Base-by-base conservation (phyloP, 805 yeast genomes). In the Saturnispora sanitii region DNA sequence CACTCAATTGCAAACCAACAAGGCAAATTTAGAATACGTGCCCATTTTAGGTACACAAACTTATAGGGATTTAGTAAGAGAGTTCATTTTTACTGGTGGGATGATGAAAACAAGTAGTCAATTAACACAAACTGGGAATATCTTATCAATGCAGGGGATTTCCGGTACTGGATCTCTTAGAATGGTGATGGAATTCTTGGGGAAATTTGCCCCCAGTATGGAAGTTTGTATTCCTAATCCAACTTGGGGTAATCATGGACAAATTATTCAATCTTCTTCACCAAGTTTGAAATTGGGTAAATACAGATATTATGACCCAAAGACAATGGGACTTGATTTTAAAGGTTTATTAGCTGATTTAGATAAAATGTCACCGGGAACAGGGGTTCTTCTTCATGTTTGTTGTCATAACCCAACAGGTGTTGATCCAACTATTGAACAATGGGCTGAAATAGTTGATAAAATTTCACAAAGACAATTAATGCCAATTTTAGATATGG, bases 381-480 rank as follows among this genome's bases (percentile, higher is more conserved):
- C 80, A 18, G 72, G 76, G 40, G 79, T 87, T 18, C 68, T 88
- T 42, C 71, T 88, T 45, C 97, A 88, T 62, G 95, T 95, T 7
- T 87, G 96, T 59, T 92, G 96, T 55, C 96, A 88, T 67, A 90
- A 88, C 68, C 97, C 97, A 41, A 90, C 96, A 16, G 97, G 96
- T 49, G 77, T 88, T 60, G 96, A 88, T 58, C 92, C 94, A 46
- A 76, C 85, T 15, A 62, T 65, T 21, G 83, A 76, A 48, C 85
- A 88, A 58, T 87, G 95, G 96, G 68, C 72, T 46, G 63, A 71
- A 58, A 83, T 90, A 30, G 68, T 83, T 52, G 75, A 79, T 37
- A 75, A 79, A 26, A 57, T 83, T 31, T 64, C 72, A 51, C 59
- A 67, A 37, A 73, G 75, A 57, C 65, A 71, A 33, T 73, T 84